phyloP scores from a whole-genome alignment of 177 flowering plant species.

The Tripterygium wilfordii region DNA sequence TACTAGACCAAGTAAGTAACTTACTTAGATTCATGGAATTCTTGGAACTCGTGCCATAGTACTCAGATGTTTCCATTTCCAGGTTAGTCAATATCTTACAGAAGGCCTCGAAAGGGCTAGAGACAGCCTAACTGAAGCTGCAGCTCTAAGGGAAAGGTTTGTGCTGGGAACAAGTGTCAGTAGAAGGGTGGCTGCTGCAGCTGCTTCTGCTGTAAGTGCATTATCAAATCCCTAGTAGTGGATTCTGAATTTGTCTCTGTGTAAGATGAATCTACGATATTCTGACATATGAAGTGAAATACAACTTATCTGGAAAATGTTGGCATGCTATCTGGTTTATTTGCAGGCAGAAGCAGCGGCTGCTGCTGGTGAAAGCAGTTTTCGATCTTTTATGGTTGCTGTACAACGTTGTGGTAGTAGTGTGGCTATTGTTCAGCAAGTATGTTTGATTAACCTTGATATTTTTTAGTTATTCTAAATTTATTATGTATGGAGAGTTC shows the following conservation, averaged over 20 bases:
- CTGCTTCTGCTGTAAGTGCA: constrained; percentile 92
- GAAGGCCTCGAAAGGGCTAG: constrained; percentile 95
- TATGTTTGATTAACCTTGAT: constrained; percentile 22
- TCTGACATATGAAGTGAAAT: too few relatives aligned
- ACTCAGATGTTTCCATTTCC: constrained; percentile 13
- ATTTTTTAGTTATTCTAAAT: background rate
- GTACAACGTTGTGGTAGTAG: constrained; percentile 98
- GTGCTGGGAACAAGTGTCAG: constrained; percentile 80
- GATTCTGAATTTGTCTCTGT: background rate
- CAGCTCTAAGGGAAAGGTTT: constrained; percentile 89
- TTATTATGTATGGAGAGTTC: background rate
- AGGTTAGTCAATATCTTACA: constrained; percentile 90
- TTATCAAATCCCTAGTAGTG: constrained; percentile 6
- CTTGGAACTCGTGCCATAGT: background rate
- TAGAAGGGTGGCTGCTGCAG: constrained; percentile 97
- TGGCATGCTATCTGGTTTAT: too few relatives aligned
- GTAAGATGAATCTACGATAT: too few relatives aligned
- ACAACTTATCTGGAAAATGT: too few relatives aligned
- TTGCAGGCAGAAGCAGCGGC: constrained; percentile 99
- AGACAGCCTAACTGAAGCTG: constrained; percentile 93
- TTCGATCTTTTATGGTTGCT: constrained; percentile 98
- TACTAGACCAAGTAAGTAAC: constrained; percentile 85
- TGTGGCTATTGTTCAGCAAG: constrained; percentile 98
- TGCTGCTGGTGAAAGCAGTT: constrained; percentile 98
- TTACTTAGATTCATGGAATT: background rate